A percentile compares a stretch with the other conserved stretches of the same genome.
These are phyloP conservation scores for Pleomassaria siparia DNA, from an alignment of 2,329 filamentous ascomycete genomes.

Conservation along the genomic window DNA sequence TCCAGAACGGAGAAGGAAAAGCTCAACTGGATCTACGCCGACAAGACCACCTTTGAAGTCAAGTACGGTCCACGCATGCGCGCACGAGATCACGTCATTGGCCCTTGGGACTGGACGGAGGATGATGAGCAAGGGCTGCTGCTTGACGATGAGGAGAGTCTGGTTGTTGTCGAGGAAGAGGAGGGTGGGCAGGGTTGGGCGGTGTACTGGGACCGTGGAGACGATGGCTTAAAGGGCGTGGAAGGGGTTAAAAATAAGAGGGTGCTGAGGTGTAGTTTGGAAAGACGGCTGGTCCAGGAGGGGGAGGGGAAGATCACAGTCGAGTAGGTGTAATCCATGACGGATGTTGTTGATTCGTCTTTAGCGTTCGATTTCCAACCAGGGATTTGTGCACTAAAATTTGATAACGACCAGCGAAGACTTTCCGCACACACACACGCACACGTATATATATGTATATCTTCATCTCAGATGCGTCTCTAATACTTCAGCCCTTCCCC, in stretches of 20 bases:
- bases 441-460: background rate
- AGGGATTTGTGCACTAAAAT: background rate
- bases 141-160: constrained; percentile 57
- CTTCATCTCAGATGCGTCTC: background rate
- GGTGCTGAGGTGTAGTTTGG: constrained; percentile 48
- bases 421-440: too few species aligned
- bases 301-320: background rate
- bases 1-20: constrained; percentile 49
- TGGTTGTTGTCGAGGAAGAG: constrained; percentile 59
- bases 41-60: constrained; percentile 60
- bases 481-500: background rate
- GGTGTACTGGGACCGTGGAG: constrained; percentile 54
- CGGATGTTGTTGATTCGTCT: constrained; percentile 13
- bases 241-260: constrained; percentile 44
- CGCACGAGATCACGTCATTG: constrained; percentile 71
- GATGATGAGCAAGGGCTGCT: constrained; percentile 58
- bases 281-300: constrained; percentile 40
- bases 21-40: constrained; percentile 69
- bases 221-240: constrained; percentile 46
- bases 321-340: constrained; percentile 3
- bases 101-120: constrained; percentile 79
- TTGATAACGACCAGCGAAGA: too few species aligned
- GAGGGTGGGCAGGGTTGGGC: constrained; percentile 53
- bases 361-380: too few species aligned
- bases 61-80: constrained; percentile 70